Conservation (phyloP, 495 filamentous ascomycete genomes). For the Aspergillus taichungensis region DNA sequence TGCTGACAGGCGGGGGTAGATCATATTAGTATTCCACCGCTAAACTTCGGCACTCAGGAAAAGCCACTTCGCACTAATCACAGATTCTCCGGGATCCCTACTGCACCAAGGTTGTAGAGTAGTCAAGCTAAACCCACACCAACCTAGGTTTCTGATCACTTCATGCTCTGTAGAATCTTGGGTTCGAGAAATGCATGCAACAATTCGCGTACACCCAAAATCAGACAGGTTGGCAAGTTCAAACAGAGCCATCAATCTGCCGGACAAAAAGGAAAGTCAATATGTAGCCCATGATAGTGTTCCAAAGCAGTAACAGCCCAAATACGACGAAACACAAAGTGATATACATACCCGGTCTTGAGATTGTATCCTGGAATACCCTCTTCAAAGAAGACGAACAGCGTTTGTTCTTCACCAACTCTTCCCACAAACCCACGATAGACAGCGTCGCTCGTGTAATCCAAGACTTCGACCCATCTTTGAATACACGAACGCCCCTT, state of each 20-base stretch:
- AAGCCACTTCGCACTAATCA: slow-evolving; percentile 63
- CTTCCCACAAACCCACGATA: slow-evolving; percentile 76
- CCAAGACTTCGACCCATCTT: slow-evolving; percentile 73
- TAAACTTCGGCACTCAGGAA: slow-evolving; percentile 81
- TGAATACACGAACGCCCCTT: slow-evolving; percentile 30
- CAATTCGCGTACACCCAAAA: slow-evolving; percentile 65
- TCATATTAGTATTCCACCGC: background rate
- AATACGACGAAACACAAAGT: background rate
- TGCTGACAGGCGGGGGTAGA: too few species aligned
- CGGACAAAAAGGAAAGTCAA: slow-evolving; percentile 11
- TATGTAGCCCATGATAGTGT: background rate
- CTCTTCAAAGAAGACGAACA: slow-evolving; percentile 84
- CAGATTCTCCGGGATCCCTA: slow-evolving; percentile 41
- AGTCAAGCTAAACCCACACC: slow-evolving; percentile 81
- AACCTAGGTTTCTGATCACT: slow-evolving; percentile 72
- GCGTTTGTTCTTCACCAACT: slow-evolving; percentile 51
- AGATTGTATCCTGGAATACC: slow-evolving; percentile 60
- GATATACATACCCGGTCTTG: slow-evolving; percentile 68
- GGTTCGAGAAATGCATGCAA: slow-evolving; percentile 69
- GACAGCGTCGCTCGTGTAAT: slow-evolving; percentile 72
- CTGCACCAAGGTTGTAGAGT: slow-evolving; percentile 63
- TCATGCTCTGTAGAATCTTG: slow-evolving; percentile 49
- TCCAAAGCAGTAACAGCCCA: background rate
- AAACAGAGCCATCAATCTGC: slow-evolving; percentile 79
- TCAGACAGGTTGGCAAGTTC: slow-evolving; percentile 65